Evolutionary conservation across 371 early-diverging fungal species (phyloP).

Genomic region (Mortierella sp.): DNA sequence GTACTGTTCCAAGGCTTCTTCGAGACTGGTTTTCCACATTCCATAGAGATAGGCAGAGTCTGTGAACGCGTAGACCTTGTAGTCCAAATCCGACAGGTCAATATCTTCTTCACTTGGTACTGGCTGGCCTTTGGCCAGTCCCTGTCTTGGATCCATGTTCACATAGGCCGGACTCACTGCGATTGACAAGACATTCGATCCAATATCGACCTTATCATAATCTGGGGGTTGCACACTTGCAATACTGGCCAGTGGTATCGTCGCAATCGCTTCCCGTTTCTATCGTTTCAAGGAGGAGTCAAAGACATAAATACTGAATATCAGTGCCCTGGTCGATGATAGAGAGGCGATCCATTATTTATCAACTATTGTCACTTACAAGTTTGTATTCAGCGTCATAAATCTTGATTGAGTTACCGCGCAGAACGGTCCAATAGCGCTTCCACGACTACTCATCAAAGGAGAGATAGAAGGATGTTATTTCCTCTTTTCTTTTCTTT

Average conservation of each 20-base stretch:
- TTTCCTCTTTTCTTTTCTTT: neutral
- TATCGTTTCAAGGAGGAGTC: constrained; percentile 4
- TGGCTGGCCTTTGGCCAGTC: neutral
- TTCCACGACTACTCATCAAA: constrained; percentile 34
- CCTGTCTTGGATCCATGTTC: constrained; percentile 5
- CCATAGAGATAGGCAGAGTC: constrained; percentile 27
- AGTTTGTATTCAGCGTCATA: constrained; percentile 47
- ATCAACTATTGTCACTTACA: constrained; percentile 11
- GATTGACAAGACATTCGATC: constrained; percentile 35
- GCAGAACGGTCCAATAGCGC: constrained; percentile 43
- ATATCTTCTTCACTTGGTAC: neutral
- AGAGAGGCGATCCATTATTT: too few species aligned
- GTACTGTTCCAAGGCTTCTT: constrained; percentile 30
- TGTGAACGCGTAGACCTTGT: constrained; percentile 32
- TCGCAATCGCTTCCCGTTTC: constrained; percentile 36
- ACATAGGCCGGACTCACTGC: constrained; percentile 16
- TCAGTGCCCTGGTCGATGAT: too few species aligned
- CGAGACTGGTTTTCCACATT: constrained; percentile 31
- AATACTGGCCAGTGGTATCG: constrained; percentile 24
- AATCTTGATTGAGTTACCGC: constrained; percentile 38
- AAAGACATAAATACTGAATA: too few species aligned
- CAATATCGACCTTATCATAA: constrained; percentile 42
- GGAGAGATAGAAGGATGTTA: neutral
- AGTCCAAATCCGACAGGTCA: constrained; percentile 28
- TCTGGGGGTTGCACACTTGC: constrained; percentile 35